Percentiles rank a stretch among this genome's conserved stretches.
Evolutionary conservation across 1,139 yeast species (phyloP).

Genomic region (Magnusiomyces magnusii): DNA sequence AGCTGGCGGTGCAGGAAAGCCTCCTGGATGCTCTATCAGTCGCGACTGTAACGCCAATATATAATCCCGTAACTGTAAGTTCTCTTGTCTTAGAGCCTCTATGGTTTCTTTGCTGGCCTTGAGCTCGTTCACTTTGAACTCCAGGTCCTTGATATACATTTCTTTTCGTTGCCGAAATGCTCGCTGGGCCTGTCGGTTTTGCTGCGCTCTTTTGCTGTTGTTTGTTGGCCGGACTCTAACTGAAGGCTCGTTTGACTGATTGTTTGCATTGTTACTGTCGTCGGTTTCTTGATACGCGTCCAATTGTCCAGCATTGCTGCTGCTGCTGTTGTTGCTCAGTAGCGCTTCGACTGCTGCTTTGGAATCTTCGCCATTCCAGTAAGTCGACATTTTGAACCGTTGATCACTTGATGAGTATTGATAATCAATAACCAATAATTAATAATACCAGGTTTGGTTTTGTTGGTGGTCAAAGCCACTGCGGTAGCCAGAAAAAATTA

Average conservation of each 20-base stretch:
- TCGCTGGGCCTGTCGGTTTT: constrained; percentile 79
- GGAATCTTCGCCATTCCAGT: not conserved
- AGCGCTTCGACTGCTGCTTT: not conserved
- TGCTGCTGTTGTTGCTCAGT: not conserved
- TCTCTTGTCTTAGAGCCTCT: constrained; percentile 58
- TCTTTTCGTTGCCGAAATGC: constrained; percentile 81
- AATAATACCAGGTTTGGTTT: no score
- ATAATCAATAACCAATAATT: not conserved
- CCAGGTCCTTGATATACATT: constrained; percentile 66
- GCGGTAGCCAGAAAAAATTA: no score
- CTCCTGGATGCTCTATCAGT: constrained; percentile 42
- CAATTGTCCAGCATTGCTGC: not conserved
- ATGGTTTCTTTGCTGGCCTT: constrained; percentile 52
- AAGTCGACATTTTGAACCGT: no score
- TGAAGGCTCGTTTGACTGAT: not conserved
- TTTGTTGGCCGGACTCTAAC: constrained; percentile 43
- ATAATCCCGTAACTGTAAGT: constrained; percentile 63
- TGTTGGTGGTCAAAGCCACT: no score
- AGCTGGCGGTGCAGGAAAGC: constrained; percentile 40
- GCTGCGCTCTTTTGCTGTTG: constrained; percentile 77
- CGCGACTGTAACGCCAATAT: constrained; percentile 61
- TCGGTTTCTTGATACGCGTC: not conserved
- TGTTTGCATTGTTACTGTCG: not conserved
- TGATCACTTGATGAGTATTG: not conserved
- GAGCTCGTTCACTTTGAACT: constrained; percentile 56